These are phyloP conservation scores for Mediolabrus comicus DNA, from an alignment of 108 stramenopile species.

Conservation along the genomic window DNA sequence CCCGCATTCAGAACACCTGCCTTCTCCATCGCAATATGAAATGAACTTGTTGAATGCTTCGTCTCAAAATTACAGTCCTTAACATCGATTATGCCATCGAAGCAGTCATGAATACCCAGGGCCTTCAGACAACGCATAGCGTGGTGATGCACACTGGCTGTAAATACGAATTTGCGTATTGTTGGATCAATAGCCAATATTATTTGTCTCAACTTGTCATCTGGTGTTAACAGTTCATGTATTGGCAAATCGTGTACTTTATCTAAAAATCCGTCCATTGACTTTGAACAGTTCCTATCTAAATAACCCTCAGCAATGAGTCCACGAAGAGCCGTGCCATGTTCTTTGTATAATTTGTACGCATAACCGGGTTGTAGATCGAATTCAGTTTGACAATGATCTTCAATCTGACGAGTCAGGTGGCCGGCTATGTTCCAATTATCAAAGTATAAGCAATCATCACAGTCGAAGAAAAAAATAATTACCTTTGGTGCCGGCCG, in stretches of 20 bases:
- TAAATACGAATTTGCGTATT: conserved; percentile 68
- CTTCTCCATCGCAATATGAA: conserved; percentile 60
- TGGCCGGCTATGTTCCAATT: conserved; percentile 55
- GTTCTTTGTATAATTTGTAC: conserved; percentile 62
- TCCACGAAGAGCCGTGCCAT: conserved; percentile 69
- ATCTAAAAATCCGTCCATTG: conserved; percentile 51
- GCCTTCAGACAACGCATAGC: conserved; percentile 56
- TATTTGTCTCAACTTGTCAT: conserved; percentile 48
- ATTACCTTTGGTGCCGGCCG: background rate
- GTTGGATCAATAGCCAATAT: conserved; percentile 56
- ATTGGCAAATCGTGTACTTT: conserved; percentile 63
- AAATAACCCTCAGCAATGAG: conserved; percentile 58
- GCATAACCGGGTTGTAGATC: conserved; percentile 48
- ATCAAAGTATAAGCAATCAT: conserved; percentile 78
- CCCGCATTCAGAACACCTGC: conserved; percentile 50
- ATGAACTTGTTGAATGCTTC: conserved; percentile 57
- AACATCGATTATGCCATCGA: conserved; percentile 54
- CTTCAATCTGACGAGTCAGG: conserved; percentile 63
- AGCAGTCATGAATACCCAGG: conserved; percentile 60
- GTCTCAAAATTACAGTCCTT: conserved; percentile 62
- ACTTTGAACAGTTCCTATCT: conserved; percentile 35
- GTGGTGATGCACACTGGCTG: conserved; percentile 60
- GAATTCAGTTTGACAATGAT: conserved; percentile 46
- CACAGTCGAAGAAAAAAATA: conserved; percentile 82
- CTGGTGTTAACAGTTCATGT: conserved; percentile 29